A percentile compares a stretch with the other conserved stretches of the same genome.
phyloP scores from a whole-genome alignment of 164 flowering plant species.

The Liquidambar formosana region DNA sequence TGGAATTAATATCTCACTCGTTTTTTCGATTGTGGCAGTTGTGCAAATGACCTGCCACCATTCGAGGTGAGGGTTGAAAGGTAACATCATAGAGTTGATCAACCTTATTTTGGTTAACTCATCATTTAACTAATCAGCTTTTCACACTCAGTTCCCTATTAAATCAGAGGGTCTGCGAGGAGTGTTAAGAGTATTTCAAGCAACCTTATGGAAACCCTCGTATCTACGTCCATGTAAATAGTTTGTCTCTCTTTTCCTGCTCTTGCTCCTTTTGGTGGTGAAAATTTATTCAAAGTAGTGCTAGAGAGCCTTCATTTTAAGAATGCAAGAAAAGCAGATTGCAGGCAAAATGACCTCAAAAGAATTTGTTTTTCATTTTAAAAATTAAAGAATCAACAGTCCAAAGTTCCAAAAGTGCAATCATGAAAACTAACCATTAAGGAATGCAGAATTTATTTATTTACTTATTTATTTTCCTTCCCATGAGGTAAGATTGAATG shows the following conservation, averaged over 20 bases:
- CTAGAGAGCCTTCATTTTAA: too few species aligned
- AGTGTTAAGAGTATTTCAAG: slow-evolving; percentile 52
- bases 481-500: too few species aligned
- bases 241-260: slow-evolving; percentile 19
- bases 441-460: too few species aligned
- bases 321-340: too few species aligned
- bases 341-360: too few species aligned
- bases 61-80: slow-evolving; percentile 24
- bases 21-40: background rate
- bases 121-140: background rate
- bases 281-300: too few species aligned
- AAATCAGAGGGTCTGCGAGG: slow-evolving; percentile 34
- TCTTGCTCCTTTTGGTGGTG: too few species aligned
- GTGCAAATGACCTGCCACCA: background rate
- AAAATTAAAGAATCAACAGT: too few species aligned
- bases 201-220: slow-evolving; percentile 65
- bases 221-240: slow-evolving; percentile 45
- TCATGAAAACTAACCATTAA: too few species aligned
- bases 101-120: background rate
- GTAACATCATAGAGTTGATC: background rate
- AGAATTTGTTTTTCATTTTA: too few species aligned
- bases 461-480: too few species aligned
- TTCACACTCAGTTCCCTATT: slow-evolving; percentile 27
- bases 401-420: too few species aligned
- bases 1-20: background rate